Conservation (phyloP, 2,329 filamentous ascomycete genomes). For the Scedosporium boydii region DNA sequence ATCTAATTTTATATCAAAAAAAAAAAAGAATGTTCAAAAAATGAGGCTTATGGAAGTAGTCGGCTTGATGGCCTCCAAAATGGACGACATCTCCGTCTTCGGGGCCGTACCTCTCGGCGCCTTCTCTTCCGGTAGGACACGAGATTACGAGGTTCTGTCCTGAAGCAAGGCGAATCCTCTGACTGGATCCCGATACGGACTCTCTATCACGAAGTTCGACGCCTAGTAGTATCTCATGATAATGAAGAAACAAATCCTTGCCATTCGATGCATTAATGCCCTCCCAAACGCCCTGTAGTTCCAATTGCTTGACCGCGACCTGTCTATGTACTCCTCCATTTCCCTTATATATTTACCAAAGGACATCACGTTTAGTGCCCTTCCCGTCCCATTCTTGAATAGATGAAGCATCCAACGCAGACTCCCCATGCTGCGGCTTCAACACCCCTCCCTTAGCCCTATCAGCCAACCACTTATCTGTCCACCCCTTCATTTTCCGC, state of each 20-base stretch:
- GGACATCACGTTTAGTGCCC: conserved; percentile 25
- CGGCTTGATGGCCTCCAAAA: background rate
- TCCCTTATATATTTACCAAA: conserved; percentile 24
- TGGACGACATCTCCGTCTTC: background rate
- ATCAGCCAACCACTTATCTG: conserved; percentile 52
- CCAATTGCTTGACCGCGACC: background rate
- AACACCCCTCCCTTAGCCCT: conserved; percentile 43
- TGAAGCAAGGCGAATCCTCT: background rate
- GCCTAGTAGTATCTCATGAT: background rate
- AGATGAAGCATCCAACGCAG: conserved; percentile 12
- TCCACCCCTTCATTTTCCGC: conserved; percentile 55
- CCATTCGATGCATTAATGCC: conserved; percentile 1
- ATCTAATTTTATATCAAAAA: background rate
- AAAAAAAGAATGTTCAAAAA: background rate
- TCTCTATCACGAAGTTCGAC: background rate
- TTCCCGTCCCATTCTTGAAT: conserved; percentile 28
- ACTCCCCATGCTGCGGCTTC: conserved; percentile 26
- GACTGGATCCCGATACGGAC: background rate
- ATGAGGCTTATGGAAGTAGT: background rate
- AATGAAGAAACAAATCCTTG: background rate
- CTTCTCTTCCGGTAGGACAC: background rate
- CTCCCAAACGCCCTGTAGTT: background rate
- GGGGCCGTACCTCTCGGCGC: background rate
- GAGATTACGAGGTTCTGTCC: too few relatives aligned
- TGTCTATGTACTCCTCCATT: background rate